Evolutionary conservation across 2,329 filamentous ascomycete species (phyloP), one percentile per base, ranked within the genome.

Genomic region (Clonostachys rhizophaga): DNA sequence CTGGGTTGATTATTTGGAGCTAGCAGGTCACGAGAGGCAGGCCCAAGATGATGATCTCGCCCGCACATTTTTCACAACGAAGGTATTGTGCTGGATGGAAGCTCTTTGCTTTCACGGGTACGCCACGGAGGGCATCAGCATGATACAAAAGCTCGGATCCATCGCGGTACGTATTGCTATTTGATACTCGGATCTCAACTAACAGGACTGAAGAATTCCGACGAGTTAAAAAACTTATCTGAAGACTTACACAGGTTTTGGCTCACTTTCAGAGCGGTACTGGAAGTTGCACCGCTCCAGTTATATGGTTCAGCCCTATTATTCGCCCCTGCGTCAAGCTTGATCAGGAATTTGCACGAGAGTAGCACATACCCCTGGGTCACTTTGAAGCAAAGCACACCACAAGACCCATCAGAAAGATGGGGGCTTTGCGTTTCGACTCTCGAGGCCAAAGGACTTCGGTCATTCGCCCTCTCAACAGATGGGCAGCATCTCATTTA

Each of bases 71-170:
- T 48, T 71, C 9, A 45, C 58, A 50, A 45, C 53, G 24, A 61
- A 67, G 17, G 59, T 62, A 42, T 58, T 74, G 1, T 61, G 72
- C 46, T 75, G 68, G 70, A 54, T 76, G 3, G 70, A 75, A 47
- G 63, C 66, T 34, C 58, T 74, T 4, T 66, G 66, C 42, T 57
- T 70, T 5, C 9, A 30, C 10, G 24, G 24, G 24, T 30, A 30
- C 9, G 9, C 24, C 24, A 10, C 8, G 2, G 24, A 30, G 24
- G 24, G 24, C 9, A 30, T 30, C 24, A 10, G 24, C 24, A 8
- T 9, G 3, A 2, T 30, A 10, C 24, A 10, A 10, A 30, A 30
- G 24, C 24, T 30, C 2, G 4, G 8, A 9, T 30, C 24, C 8
- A 10, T 30, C 9, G 3, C 24, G 24, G 24, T 30, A 30, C 8